These are phyloP conservation scores for Pythium vanterpoolii DNA, from an alignment of 352 stramenopile species.

Conservation along the genomic window DNA sequence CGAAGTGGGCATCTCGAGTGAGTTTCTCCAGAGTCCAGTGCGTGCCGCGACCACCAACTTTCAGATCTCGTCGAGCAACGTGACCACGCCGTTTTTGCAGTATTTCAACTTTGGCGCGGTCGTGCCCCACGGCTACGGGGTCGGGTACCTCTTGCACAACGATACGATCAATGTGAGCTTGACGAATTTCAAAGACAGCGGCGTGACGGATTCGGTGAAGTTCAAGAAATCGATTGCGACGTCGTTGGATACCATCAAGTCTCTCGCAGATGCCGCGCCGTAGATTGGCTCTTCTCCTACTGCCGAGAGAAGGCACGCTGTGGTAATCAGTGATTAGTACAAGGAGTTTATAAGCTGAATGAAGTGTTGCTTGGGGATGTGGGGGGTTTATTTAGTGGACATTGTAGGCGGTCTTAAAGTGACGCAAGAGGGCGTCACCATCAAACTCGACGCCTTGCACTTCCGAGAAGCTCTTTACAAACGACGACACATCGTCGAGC, in stretches of 20 bases:
- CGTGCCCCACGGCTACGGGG: slow-evolving; percentile 83
- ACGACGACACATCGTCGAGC: slow-evolving; percentile 66
- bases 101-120: slow-evolving; percentile 91
- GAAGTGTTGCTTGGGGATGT: too few relatives aligned
- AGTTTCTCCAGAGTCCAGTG: slow-evolving; percentile 80
- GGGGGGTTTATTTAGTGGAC: too few relatives aligned
- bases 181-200: slow-evolving; percentile 84
- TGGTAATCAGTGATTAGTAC: too few relatives aligned
- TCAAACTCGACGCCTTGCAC: slow-evolving; percentile 69
- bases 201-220: slow-evolving; percentile 58
- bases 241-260: slow-evolving; percentile 79
- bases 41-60: slow-evolving; percentile 83
- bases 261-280: slow-evolving; percentile 49
- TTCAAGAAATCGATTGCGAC: slow-evolving; percentile 63
- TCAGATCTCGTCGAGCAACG: slow-evolving; percentile 90
- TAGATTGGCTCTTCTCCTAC: slow-evolving; percentile 8
- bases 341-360: too few relatives aligned
- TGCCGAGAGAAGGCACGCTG: background rate
- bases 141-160: slow-evolving; percentile 88
- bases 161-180: slow-evolving; percentile 81
- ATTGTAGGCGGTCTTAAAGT: slow-evolving; percentile 60
- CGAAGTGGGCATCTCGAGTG: slow-evolving; percentile 49
- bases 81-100: slow-evolving; percentile 85
- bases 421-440: slow-evolving; percentile 47
- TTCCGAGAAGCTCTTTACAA: slow-evolving; percentile 72